These are phyloP conservation scores for Tagetes erecta DNA, from an alignment of 129 eudicot genomes.

Conservation along the genomic window DNA sequence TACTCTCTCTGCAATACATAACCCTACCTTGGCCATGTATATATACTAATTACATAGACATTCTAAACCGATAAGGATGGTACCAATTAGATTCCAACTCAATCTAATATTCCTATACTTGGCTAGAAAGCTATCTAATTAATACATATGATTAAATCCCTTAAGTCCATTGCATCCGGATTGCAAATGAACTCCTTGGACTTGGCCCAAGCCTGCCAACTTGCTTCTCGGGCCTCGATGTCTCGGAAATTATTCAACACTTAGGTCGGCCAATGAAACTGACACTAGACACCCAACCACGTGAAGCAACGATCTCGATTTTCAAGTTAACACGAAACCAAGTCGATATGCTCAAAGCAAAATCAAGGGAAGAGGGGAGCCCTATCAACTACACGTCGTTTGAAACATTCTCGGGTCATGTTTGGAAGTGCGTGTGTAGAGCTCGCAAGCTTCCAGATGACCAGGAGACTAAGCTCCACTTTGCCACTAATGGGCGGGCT, in stretches of 20 bases:
- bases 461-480: background rate
- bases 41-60: background rate
- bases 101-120: too few relatives aligned
- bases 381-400: background rate
- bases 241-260: too few relatives aligned
- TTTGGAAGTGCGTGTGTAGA: slow-evolving; percentile 12
- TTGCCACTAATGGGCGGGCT: background rate
- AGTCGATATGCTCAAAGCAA: background rate
- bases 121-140: too few relatives aligned
- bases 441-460: background rate
- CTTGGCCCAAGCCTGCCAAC: too few relatives aligned
- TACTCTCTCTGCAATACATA: too few relatives aligned
- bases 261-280: background rate
- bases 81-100: too few relatives aligned
- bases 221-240: too few relatives aligned
- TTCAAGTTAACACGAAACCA: slow-evolving; percentile 15
- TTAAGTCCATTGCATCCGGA: too few relatives aligned
- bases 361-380: slow-evolving; percentile 14
- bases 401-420: slow-evolving; percentile 10
- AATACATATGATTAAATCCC: too few relatives aligned
- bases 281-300: background rate
- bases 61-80: too few relatives aligned
- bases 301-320: background rate
- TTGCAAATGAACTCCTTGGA: too few relatives aligned
- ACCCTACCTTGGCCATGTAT: too few relatives aligned